Conservation (phyloP, 2,329 filamentous ascomycete genomes). For the Epichloe aotearoae region DNA sequence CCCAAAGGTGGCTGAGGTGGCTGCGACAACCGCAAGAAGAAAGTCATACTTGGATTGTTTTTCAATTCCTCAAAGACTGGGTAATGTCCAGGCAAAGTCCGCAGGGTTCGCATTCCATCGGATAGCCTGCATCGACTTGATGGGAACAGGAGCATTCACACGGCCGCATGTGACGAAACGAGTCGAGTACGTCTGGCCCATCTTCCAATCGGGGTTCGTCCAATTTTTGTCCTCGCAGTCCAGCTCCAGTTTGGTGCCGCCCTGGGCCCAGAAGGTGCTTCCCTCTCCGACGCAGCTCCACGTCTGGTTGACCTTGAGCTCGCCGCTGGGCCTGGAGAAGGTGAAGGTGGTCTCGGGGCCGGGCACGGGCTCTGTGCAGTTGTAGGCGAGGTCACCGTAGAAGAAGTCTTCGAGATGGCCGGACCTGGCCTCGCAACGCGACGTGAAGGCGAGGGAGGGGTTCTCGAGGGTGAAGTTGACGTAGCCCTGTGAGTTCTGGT, state of each 20-base stretch:
- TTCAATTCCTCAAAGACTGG: not conserved
- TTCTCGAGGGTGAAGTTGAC: conserved; percentile 37
- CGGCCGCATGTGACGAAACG: conserved; percentile 16
- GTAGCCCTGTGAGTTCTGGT: conserved; percentile 35
- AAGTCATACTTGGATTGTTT: not conserved
- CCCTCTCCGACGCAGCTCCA: conserved; percentile 33
- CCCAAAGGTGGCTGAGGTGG: too few species aligned
- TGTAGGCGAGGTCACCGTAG: conserved; percentile 32
- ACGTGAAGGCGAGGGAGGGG: conserved; percentile 24
- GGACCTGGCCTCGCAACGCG: conserved; percentile 28
- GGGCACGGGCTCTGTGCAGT: conserved; percentile 23
- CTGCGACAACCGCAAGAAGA: not conserved
- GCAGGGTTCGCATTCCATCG: conserved; percentile 9
- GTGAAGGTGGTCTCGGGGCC: conserved; percentile 25
- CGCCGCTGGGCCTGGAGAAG: conserved; percentile 23
- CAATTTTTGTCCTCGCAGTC: conserved; percentile 15
- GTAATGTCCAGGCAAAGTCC: not conserved
- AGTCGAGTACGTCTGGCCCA: conserved; percentile 20
- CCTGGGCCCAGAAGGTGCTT: conserved; percentile 16
- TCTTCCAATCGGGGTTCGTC: conserved; percentile 19
- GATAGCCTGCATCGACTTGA: conserved; percentile 15
- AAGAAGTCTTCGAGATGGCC: conserved; percentile 34
- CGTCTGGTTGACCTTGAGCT: conserved; percentile 32
- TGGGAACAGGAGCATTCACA: conserved; percentile 12
- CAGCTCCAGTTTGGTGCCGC: conserved; percentile 14